Evolutionary conservation across 2,329 filamentous ascomycete genomes (phyloP).

Genomic region (Botrytis paeoniae): DNA sequence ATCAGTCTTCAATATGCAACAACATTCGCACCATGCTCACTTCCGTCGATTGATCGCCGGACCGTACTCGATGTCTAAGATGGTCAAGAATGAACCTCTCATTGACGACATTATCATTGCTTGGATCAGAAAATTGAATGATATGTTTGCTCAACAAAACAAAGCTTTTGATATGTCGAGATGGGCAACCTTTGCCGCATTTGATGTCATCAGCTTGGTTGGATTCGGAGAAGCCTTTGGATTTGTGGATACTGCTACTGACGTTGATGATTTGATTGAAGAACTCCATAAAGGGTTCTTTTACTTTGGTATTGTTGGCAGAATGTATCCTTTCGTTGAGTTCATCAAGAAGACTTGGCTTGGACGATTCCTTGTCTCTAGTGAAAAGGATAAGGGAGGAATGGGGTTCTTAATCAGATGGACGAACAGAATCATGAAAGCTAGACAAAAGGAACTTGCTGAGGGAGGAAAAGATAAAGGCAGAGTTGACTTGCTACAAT

Average conservation of each 20-base stretch:
- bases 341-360: constrained; percentile 54
- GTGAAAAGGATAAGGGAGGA: constrained; percentile 51
- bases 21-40: constrained; percentile 48
- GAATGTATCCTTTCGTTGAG: constrained; percentile 51
- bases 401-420: constrained; percentile 57
- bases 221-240: constrained; percentile 56
- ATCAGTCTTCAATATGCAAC: constrained; percentile 56
- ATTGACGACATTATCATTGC: constrained; percentile 49
- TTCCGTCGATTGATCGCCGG: constrained; percentile 54
- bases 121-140: constrained; percentile 50
- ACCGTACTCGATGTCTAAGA: constrained; percentile 52
- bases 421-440: constrained; percentile 50
- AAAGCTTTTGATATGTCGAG: constrained; percentile 52
- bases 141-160: constrained; percentile 45
- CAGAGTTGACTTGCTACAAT: constrained; percentile 53
- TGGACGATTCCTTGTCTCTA: constrained; percentile 51
- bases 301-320: constrained; percentile 44
- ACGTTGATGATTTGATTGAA: constrained; percentile 53
- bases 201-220: constrained; percentile 56
- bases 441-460: constrained; percentile 48
- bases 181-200: constrained; percentile 50
- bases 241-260: constrained; percentile 51
- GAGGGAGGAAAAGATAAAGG: constrained; percentile 45
- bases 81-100: constrained; percentile 57
- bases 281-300: constrained; percentile 46